Evolutionary conservation across 106 monocot species (phyloP), one percentile per base, ranked within the genome.

Genomic region (Xerophyta viscosa): DNA sequence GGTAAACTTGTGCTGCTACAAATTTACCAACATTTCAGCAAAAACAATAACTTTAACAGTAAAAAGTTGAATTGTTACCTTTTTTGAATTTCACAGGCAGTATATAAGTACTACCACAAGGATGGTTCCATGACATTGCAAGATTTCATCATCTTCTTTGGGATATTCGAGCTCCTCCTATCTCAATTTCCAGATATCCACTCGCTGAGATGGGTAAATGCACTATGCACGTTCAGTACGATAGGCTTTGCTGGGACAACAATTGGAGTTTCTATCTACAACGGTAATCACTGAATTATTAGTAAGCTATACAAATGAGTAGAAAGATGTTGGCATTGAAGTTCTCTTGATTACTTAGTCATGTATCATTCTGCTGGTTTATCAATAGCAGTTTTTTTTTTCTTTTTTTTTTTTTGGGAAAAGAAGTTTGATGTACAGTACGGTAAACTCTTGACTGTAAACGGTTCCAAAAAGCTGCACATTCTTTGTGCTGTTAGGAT

Each of bases 121-220:
- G 56, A 67, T 20, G 66, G 67, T 14, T 58, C 43, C 19, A 58
- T 78, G 54, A 78, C 72, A 20, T 55, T 78, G 45, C 78, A 78
- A 23, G 50, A 78, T 2, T 78, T 72, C 72, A 68, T 78, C 54
- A 48, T 78, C 24, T 68, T 78, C 58, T 78, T 78, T 18, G 71
- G 78, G 11, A 29, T 42, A 17, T 72, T 72, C 43, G 78, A 78
- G 63, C 42, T 78, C 30, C 13, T 72, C 22, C 58, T 78, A 25
- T 71, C 72, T 2, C 72, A 78, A 46, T 59, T 78, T 20, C 78
- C 78, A 37, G 63, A 78, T 48, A 72, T 78, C 41, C 78, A 78
- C 41, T 78, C 78, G 2, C 50, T 78, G 9, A 41, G 78, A 47
- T 72, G 78, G 78, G 61, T 78, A 31, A 72, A 78, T 54, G 72